Percentiles rank a stretch among this genome's conserved stretches.
Conservation (phyloP, 768 basidiomycete genomes). For the Leccinum disarticulatum region DNA sequence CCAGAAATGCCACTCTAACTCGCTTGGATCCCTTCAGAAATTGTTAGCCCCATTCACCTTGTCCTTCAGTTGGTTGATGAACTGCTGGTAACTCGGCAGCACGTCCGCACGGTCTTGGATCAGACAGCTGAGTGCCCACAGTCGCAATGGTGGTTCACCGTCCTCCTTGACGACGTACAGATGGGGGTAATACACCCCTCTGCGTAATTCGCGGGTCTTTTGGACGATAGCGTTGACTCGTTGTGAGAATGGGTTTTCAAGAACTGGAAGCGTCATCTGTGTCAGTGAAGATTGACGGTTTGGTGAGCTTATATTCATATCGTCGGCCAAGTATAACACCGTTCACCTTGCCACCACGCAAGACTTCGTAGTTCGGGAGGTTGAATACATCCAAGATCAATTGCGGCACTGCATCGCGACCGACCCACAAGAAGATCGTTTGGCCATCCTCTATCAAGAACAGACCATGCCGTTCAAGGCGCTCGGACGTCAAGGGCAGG, state of each 20-base stretch:
- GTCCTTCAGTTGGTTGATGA: constrained; percentile 85
- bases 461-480: constrained; percentile 91
- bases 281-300: background rate
- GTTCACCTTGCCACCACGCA: constrained; percentile 89
- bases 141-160: constrained; percentile 88
- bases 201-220: constrained; percentile 92
- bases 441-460: constrained; percentile 98
- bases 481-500: constrained; percentile 90
- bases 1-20: background rate
- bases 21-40: constrained; percentile 16
- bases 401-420: constrained; percentile 97
- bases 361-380: constrained; percentile 80
- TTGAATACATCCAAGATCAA: constrained; percentile 93
- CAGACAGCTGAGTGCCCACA: constrained; percentile 93
- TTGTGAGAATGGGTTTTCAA: constrained; percentile 95
- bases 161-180: constrained; percentile 98
- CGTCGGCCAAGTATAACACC: background rate
- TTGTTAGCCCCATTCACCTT: constrained; percentile 51
- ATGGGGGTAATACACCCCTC: constrained; percentile 91
- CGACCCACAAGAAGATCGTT: constrained; percentile 97
- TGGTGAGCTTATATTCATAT: background rate
- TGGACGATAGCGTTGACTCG: constrained; percentile 91
- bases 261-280: constrained; percentile 81
- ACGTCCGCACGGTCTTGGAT: constrained; percentile 96
- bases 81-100: constrained; percentile 95